These are phyloP conservation scores for Candida silvatica DNA, from an alignment of 805 yeast species.

Conservation along the genomic window DNA sequence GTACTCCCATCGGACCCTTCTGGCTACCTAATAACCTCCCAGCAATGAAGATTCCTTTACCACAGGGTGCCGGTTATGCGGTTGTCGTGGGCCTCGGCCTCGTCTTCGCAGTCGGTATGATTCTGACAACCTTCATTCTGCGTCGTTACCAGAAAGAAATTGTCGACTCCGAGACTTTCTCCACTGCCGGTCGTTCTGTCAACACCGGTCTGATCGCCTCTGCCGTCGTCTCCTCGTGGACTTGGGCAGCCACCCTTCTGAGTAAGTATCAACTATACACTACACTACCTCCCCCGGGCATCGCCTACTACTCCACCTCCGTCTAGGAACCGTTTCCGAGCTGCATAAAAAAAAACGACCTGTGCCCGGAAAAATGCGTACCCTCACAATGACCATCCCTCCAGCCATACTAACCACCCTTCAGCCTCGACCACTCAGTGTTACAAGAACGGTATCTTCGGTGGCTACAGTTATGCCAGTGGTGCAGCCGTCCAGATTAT, in stretches of 20 bases:
- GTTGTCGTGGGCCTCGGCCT: slow-evolving; percentile 84
- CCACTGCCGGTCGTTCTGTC: slow-evolving; percentile 88
- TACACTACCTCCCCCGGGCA: too few relatives aligned
- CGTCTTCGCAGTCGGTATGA: slow-evolving; percentile 66
- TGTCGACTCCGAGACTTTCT: slow-evolving; percentile 87
- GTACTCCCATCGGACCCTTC: too few relatives aligned
- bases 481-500: slow-evolving; percentile 90
- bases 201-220: slow-evolving; percentile 79
- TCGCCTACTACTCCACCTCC: too few relatives aligned
- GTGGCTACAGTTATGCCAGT: slow-evolving; percentile 73
- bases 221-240: slow-evolving; percentile 93
- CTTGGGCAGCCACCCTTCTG: slow-evolving; percentile 79
- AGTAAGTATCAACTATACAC: too few relatives aligned
- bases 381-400: too few relatives aligned
- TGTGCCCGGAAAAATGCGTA: too few relatives aligned
- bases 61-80: slow-evolving; percentile 83
- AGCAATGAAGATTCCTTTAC: slow-evolving; percentile 13
- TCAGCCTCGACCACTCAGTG: slow-evolving; percentile 62
- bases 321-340: too few relatives aligned
- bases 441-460: slow-evolving; percentile 69
- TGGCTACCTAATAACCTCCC: too few relatives aligned
- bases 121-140: slow-evolving; percentile 59
- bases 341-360: too few relatives aligned
- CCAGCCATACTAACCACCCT: too few relatives aligned
- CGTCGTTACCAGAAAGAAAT: slow-evolving; percentile 77